Conservation (phyloP, 1,284 basidiomycete genomes). For the Hypsizygus ulmarius region DNA sequence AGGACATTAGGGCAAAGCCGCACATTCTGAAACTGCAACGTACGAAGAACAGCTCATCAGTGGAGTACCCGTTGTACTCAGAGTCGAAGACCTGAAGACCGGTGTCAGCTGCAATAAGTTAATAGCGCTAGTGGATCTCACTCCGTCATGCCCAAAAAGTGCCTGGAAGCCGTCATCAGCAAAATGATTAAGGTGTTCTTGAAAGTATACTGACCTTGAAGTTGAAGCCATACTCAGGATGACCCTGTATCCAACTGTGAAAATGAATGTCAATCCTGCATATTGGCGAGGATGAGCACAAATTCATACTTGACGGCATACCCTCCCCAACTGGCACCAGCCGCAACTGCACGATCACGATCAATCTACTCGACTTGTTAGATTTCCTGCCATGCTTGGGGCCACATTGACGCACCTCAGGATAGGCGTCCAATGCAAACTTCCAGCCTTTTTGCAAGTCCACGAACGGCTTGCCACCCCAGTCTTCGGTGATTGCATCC, state of each 20-base stretch:
- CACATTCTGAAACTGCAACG: conserved; percentile 25
- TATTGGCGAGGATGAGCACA: conserved; percentile 2
- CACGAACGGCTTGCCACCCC: conserved; percentile 85
- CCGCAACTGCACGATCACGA: conserved; percentile 74
- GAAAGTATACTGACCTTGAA: conserved; percentile 60
- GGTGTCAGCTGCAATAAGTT: conserved; percentile 4
- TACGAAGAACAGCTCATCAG: conserved; percentile 87
- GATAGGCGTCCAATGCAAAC: conserved; percentile 63
- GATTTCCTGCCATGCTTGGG: not conserved
- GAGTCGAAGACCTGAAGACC: conserved; percentile 60
- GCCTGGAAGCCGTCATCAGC: conserved; percentile 38
- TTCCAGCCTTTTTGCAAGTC: conserved; percentile 80
- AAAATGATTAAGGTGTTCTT: not conserved
- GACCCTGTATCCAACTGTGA: conserved; percentile 88
- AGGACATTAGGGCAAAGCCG: conserved; percentile 3
- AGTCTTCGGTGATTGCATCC: conserved; percentile 74
- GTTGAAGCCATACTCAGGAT: conserved; percentile 78
- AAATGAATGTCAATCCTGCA: conserved; percentile 4
- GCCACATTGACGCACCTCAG: conserved; percentile 50
- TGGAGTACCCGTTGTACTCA: conserved; percentile 73
- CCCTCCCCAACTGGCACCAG: conserved; percentile 80
- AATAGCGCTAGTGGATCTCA: conserved; percentile 33
- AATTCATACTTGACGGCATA: conserved; percentile 75
- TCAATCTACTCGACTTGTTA: conserved; percentile 58
- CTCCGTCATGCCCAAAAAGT: conserved; percentile 86